Evolutionary conservation across 2,329 filamentous ascomycete genomes (phyloP).

Genomic region (Sclerotinia subarctica): DNA sequence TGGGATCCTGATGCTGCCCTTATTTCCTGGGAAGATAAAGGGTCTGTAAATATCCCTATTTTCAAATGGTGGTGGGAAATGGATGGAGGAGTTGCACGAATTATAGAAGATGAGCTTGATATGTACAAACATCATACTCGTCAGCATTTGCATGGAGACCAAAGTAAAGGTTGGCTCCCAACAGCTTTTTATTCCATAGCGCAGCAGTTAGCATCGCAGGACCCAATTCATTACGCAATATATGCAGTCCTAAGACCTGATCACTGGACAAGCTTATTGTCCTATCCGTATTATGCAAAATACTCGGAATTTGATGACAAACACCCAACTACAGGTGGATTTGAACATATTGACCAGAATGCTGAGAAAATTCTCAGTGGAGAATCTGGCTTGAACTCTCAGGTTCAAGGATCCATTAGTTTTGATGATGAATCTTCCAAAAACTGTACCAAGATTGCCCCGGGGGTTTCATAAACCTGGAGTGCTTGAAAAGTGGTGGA

Average conservation of each 20-base stretch:
- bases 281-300: not conserved
- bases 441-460: not conserved
- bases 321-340: not conserved
- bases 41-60: not conserved
- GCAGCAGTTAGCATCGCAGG: slow-evolving; percentile 3
- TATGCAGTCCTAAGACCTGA: not conserved
- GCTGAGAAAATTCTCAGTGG: not conserved
- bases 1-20: not conserved
- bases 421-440: not conserved
- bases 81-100: not conserved
- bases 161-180: slow-evolving; percentile 1
- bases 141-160: not conserved
- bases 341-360: not conserved
- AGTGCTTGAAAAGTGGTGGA: not conserved
- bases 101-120: slow-evolving; percentile 3
- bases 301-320: not conserved
- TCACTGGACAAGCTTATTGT: not conserved
- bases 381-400: not conserved
- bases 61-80: slow-evolving; percentile 2
- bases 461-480: slow-evolving; percentile 5
- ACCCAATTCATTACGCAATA: not conserved
- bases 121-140: slow-evolving; percentile 8
- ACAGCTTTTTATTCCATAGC: not conserved
- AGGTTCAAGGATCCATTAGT: not conserved
- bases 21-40: not conserved